Base-by-base conservation (phyloP, 495 filamentous ascomycete genomes). In the Penicillium taxi region DNA sequence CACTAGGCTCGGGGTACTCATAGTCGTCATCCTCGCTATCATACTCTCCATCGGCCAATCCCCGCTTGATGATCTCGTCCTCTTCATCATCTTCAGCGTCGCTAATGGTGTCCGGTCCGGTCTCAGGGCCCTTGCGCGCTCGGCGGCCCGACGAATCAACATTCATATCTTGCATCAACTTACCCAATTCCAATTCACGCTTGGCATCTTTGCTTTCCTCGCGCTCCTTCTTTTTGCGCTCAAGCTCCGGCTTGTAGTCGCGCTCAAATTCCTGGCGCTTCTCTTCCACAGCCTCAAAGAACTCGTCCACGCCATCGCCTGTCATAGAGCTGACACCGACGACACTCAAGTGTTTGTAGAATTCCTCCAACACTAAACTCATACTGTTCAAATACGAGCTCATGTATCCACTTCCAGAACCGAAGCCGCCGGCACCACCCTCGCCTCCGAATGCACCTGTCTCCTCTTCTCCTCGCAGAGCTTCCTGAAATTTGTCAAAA, bases 281-380 rank as follows among this genome's bases (percentile, higher is more conserved):
- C 39, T 79, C 75, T 40, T 80, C 61, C 0, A 98, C 91, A 0
- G 86, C 86, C 18, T 78, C 71, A 56, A 99, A 94, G 62, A 99
- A 99, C 24, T 89, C 84, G 24, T 89, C 82, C 29, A 99, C 75
- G 5, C 91, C 93, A 2, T 82, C 77, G 7, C 91, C 91, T 0
- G 88, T 90, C 79, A 95, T 88, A 13, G 88, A 83, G 43, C 84
- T 91, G 8, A 99, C 91, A 4, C 82, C 87, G 1, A 96, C 88
- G 12, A 99, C 78, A 56, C 77, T 90, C 7, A 99, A 67, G 51
- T 95, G 86, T 8, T 81, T 73, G 56, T 99, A 99, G 56, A 99
- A 99, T 58, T 99, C 91, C 47, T 99, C 93, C 15, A 99, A 66
- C 80, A 99, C 84, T 42, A 96, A 61, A 52, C 84, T 91, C 91